These are phyloP conservation scores for Cotoneaster glaucophyllus DNA, from an alignment of 306 rosid species.

Conservation along the genomic window DNA sequence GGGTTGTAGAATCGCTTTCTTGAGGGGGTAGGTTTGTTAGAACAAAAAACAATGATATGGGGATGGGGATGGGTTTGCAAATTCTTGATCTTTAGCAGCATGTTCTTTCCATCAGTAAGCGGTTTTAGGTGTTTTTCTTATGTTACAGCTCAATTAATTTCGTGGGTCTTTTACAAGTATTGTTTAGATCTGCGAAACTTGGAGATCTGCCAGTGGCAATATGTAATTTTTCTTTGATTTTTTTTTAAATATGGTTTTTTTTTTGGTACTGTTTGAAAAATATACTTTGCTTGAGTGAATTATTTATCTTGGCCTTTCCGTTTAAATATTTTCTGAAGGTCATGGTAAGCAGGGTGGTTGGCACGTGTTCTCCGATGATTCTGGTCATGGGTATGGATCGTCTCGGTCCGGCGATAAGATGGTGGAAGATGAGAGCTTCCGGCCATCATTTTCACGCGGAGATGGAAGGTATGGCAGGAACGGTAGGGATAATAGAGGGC, in stretches of 20 bases:
- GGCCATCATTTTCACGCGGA: slow-evolving; percentile 54
- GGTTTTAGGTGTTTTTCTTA: not conserved
- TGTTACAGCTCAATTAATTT: not conserved
- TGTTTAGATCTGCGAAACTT: slow-evolving; percentile 17
- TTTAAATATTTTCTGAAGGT: slow-evolving; percentile 63
- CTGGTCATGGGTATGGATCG: slow-evolving; percentile 65
- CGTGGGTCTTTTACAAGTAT: not conserved
- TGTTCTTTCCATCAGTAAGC: not conserved
- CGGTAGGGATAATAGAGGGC: slow-evolving; percentile 63
- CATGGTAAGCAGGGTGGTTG: slow-evolving; percentile 94
- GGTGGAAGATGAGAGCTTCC: slow-evolving; percentile 53
- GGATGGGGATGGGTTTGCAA: not conserved
- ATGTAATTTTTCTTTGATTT: not conserved
- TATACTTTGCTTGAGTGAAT: slow-evolving; percentile 48
- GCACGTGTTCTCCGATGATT: slow-evolving; percentile 75
- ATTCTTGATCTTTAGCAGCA: not conserved
- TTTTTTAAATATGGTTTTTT: not conserved
- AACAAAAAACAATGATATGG: not conserved
- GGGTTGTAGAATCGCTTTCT: not conserved
- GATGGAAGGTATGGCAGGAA: slow-evolving; percentile 71
- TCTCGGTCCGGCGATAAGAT: slow-evolving; percentile 74
- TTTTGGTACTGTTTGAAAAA: not conserved
- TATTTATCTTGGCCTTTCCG: slow-evolving; percentile 16
- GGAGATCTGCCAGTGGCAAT: slow-evolving; percentile 31
- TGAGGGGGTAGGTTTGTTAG: not conserved